Evolutionary conservation across 768 basidiomycete species (phyloP).

Genomic region (Suillus weaverae): DNA sequence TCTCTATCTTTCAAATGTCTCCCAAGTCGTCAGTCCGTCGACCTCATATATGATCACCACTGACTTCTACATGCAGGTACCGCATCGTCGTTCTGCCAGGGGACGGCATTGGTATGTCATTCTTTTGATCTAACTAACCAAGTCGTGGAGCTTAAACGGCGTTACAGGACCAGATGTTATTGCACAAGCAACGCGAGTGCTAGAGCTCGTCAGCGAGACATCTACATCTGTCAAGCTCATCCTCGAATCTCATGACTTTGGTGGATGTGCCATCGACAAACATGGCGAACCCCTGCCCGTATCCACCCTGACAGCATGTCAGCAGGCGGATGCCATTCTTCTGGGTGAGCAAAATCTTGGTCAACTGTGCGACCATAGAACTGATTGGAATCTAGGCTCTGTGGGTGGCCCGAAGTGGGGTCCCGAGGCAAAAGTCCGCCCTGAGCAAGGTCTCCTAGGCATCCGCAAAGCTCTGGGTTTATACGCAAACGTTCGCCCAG

Average conservation of each 20-base stretch:
- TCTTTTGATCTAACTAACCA: not conserved
- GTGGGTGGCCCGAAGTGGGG: conserved; percentile 99
- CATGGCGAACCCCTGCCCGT: conserved; percentile 83
- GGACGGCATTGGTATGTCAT: conserved; percentile 85
- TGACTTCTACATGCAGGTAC: conserved; percentile 50
- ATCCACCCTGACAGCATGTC: conserved; percentile 83
- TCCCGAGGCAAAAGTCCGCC: conserved; percentile 81
- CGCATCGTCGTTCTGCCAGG: conserved; percentile 90
- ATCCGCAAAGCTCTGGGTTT: conserved; percentile 92
- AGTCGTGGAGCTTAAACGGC: not conserved
- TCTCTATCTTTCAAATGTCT: conserved; percentile 33
- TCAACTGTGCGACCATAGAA: not conserved
- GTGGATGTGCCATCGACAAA: conserved; percentile 91
- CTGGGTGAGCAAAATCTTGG: conserved; percentile 65
- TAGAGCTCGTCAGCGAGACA: conserved; percentile 66
- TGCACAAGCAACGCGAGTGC: conserved; percentile 78
- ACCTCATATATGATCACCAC: conserved; percentile 11
- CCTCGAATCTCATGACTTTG: conserved; percentile 79
- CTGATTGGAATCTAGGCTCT: conserved; percentile 59
- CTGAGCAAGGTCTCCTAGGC: conserved; percentile 85
- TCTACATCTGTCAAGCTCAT: conserved; percentile 68
- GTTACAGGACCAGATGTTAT: conserved; percentile 85
- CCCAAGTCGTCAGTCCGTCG: conserved; percentile 41
- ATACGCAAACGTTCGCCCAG: conserved; percentile 97
- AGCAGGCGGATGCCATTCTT: conserved; percentile 92